These are phyloP conservation scores for Ogataea siamensis DNA, from an alignment of 805 yeast species.

Conservation along the genomic window DNA sequence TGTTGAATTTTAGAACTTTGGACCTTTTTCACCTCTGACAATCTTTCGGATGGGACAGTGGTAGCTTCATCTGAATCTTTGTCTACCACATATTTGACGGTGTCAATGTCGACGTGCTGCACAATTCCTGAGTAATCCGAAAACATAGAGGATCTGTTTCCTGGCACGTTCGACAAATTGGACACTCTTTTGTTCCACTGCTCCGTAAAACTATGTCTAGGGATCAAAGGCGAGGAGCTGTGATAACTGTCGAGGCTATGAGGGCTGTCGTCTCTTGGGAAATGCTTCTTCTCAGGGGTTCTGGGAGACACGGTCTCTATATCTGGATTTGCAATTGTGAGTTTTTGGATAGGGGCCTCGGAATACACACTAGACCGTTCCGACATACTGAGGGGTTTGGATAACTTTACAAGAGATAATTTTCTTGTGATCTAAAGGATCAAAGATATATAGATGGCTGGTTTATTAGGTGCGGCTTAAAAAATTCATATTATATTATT, in stretches of 20 bases:
- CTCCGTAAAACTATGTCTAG: conserved; percentile 4
- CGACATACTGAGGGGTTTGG: conserved; percentile 3
- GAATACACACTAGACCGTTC: conserved; percentile 10
- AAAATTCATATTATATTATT: conserved; percentile 3
- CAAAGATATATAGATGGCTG: conserved; percentile 13
- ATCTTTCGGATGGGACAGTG: conserved; percentile 15
- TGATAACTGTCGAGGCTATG: conserved; percentile 1
- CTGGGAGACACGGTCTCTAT: neutral
- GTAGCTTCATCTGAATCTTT: conserved; percentile 11
- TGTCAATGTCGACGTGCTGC: conserved; percentile 37
- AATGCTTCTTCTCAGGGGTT: conserved; percentile 4
- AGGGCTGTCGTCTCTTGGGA: conserved; percentile 3
- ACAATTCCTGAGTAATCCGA: conserved; percentile 39
- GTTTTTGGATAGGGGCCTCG: conserved; percentile 7
- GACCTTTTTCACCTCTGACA: conserved; percentile 22
- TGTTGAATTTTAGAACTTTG: conserved; percentile 16
- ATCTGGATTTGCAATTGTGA: conserved; percentile 8
- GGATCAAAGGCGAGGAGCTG: conserved; percentile 1
- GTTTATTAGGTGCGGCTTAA: conserved; percentile 13
- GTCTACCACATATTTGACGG: conserved; percentile 33
- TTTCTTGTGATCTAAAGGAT: conserved; percentile 1
- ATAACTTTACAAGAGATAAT: neutral
- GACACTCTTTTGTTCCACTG: conserved; percentile 6
- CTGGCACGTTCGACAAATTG: conserved; percentile 16
- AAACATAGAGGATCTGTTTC: conserved; percentile 32